Conservation (phyloP, 495 filamentous ascomycete genomes). For the Neurospora pannonica region DNA sequence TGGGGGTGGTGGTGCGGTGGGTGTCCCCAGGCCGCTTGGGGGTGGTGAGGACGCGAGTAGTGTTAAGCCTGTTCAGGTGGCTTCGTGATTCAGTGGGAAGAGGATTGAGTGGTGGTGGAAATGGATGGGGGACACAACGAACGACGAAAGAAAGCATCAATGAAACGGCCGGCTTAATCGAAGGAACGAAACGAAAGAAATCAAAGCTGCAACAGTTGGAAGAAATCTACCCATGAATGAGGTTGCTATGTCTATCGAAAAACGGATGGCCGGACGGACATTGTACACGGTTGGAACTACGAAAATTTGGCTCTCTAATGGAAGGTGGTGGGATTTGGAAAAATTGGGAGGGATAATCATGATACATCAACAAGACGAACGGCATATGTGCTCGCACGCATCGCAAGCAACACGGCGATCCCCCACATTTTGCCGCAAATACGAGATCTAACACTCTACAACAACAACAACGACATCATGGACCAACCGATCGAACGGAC, state of each 20-base stretch:
- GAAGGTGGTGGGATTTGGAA: neutral
- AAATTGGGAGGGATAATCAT: neutral
- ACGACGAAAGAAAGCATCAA: neutral
- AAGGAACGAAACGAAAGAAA: neutral
- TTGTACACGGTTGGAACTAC: neutral
- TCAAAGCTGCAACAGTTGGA: neutral
- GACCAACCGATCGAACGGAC: neutral
- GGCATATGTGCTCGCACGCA: neutral
- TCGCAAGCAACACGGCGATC: neutral
- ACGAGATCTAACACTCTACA: neutral
- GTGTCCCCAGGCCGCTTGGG: neutral
- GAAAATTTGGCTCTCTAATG: neutral
- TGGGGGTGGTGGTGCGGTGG: neutral
- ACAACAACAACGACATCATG: neutral
- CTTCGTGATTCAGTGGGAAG: neutral
- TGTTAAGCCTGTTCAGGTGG: neutral
- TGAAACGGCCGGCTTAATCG: neutral
- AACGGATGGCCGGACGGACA: neutral
- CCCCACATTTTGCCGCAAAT: neutral
- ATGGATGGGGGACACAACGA: neutral
- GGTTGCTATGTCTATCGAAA: neutral
- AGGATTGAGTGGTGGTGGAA: neutral
- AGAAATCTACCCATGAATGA: neutral
- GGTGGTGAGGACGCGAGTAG: neutral
- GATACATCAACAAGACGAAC: neutral